Evolutionary conservation across 495 filamentous ascomycete genomes (phyloP).

Genomic region (Neurospora sp.): DNA sequence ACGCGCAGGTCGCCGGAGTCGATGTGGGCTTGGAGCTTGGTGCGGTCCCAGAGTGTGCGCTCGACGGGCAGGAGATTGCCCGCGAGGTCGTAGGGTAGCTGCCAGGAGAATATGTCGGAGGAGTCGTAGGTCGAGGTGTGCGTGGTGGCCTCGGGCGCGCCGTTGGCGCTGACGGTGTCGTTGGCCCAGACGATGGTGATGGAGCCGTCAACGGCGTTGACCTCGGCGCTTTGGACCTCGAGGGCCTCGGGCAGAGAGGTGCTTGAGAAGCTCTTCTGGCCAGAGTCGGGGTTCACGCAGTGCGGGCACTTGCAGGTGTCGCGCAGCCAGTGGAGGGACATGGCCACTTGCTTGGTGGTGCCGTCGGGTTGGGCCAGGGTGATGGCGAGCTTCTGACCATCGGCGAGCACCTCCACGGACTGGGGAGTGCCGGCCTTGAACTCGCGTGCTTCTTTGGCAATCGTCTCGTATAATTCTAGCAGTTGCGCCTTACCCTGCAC

Average conservation of each 20-base stretch:
- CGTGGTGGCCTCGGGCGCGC: conserved; percentile 8
- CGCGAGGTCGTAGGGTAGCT: background rate
- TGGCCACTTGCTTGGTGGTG: background rate
- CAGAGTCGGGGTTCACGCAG: conserved; percentile 70
- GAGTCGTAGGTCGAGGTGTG: conserved; percentile 9
- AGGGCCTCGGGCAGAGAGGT: conserved; percentile 56
- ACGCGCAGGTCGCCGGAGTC: conserved; percentile 28
- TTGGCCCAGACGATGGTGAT: conserved; percentile 49
- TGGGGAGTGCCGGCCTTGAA: background rate
- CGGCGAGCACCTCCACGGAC: background rate
- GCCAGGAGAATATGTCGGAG: conserved; percentile 6
- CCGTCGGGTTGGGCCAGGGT: background rate
- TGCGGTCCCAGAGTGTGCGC: conserved; percentile 14
- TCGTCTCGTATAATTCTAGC: background rate
- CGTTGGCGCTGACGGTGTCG: conserved; percentile 13
- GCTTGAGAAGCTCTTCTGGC: conserved; percentile 73
- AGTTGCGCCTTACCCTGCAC: background rate
- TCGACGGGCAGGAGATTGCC: background rate
- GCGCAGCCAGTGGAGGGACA: conserved; percentile 48
- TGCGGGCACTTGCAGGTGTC: conserved; percentile 62
- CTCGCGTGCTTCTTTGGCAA: background rate
- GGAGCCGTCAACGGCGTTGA: conserved; percentile 23
- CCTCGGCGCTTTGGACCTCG: conserved; percentile 19
- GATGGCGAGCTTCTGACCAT: background rate
- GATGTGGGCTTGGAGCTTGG: conserved; percentile 26